These are phyloP conservation scores for Pachysandra terminalis DNA, from an alignment of 164 flowering plant genomes.

Conservation along the genomic window DNA sequence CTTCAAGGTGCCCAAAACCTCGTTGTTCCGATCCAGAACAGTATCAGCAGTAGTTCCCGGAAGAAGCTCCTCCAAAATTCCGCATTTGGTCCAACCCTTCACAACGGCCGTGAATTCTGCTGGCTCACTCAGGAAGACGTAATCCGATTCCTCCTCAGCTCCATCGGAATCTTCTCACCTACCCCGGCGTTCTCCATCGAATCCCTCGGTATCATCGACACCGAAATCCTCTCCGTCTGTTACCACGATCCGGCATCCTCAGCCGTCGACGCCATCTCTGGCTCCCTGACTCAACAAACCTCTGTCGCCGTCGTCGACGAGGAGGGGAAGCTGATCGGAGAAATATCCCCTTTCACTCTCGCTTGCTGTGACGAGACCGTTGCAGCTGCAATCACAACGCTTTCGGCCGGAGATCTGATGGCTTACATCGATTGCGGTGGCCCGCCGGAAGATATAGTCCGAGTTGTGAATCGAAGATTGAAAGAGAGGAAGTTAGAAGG, in stretches of 20 bases:
- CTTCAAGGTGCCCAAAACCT: slow-evolving; percentile 75
- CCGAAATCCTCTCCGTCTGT: slow-evolving; percentile 31
- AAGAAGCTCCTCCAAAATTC: slow-evolving; percentile 31
- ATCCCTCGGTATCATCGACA: slow-evolving; percentile 51
- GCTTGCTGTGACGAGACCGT: slow-evolving; percentile 67
- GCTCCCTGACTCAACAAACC: slow-evolving; percentile 49
- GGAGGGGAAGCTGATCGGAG: slow-evolving; percentile 63
- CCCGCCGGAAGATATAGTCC: slow-evolving; percentile 63
- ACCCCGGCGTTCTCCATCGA: slow-evolving; percentile 55
- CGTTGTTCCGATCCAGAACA: slow-evolving; percentile 50
- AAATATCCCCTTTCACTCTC: slow-evolving; percentile 78
- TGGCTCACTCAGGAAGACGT: slow-evolving; percentile 91
- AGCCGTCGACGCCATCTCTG: slow-evolving; percentile 44
- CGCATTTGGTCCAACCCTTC: slow-evolving; percentile 24
- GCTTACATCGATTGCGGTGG: slow-evolving; percentile 84
- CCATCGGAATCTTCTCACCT: slow-evolving; percentile 75
- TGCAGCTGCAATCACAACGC: slow-evolving; percentile 72
- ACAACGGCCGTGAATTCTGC: slow-evolving; percentile 67
- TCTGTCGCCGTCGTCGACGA: slow-evolving; percentile 75
- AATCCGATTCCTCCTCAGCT: slow-evolving; percentile 62
- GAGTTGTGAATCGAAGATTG: slow-evolving; percentile 47
- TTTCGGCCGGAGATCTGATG: slow-evolving; percentile 80
- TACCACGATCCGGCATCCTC: slow-evolving; percentile 65
- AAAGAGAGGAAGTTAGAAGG: slow-evolving; percentile 44
- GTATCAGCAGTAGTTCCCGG: slow-evolving; percentile 16